Evolutionary conservation across 257 asterid genomes (phyloP).

Genomic region (Fraxinus anomala): DNA sequence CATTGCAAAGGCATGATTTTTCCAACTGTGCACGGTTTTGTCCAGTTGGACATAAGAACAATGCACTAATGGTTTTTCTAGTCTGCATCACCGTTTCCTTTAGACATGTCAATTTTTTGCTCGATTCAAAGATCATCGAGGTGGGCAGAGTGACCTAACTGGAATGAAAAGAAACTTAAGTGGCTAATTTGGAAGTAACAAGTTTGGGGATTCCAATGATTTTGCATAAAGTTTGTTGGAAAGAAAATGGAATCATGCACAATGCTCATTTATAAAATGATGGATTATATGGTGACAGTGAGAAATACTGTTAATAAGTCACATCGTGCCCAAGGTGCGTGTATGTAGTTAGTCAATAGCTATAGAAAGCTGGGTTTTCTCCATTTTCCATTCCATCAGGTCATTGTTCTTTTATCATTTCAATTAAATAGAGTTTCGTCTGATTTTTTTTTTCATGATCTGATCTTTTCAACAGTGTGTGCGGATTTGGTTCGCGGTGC

Average conservation of each 20-base stretch:
- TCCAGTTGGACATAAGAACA: not conserved
- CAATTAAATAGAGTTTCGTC: not conserved
- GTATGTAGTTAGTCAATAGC: not conserved
- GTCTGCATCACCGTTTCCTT: not conserved
- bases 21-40: not conserved
- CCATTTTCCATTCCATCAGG: not conserved
- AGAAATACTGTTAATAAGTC: not conserved
- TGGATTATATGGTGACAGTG: not conserved
- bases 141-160: not conserved
- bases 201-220: not conserved
- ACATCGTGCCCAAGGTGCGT: not conserved
- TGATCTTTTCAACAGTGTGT: constrained; percentile 14
- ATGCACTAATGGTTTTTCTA: not conserved
- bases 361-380: not conserved
- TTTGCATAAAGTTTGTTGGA: not conserved
- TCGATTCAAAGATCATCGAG: not conserved
- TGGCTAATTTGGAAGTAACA: not conserved
- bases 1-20: not conserved
- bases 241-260: not conserved
- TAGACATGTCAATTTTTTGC: not conserved
- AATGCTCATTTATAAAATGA: not conserved
- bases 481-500: constrained; percentile 26
- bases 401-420: not conserved
- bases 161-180: not conserved
- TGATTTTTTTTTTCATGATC: not conserved